Evolutionary conservation across 1,284 basidiomycete genomes (phyloP).

Genomic region (Leccinum laetum): DNA sequence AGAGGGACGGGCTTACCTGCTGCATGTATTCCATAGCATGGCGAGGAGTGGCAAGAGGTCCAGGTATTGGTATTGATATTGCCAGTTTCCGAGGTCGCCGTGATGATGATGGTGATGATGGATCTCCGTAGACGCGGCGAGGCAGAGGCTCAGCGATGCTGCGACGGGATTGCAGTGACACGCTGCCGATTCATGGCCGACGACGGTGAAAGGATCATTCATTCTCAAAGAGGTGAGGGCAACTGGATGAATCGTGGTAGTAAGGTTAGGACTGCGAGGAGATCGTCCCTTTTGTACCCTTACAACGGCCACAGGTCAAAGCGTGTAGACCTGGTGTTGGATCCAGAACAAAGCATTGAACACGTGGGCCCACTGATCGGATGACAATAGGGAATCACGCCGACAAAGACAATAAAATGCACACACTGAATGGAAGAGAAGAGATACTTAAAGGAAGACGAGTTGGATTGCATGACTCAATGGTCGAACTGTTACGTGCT

Average conservation of each 20-base stretch:
- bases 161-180: not conserved
- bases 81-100: not conserved
- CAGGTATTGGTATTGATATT: constrained; percentile 45
- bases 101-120: not conserved
- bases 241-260: not conserved
- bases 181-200: not conserved
- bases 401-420: constrained; percentile 1
- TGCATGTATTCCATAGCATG: constrained; percentile 74
- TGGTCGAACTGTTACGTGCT: constrained; percentile 23
- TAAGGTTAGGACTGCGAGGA: not conserved
- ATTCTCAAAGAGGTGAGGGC: constrained; percentile 1
- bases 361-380: constrained; percentile 1
- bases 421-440: not conserved
- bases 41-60: constrained; percentile 75
- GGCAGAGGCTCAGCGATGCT: not conserved
- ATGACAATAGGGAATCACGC: not conserved
- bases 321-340: not conserved
- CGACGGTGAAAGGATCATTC: not conserved
- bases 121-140: not conserved
- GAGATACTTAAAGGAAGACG: not conserved
- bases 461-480: constrained; percentile 12
- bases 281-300: constrained; percentile 10
- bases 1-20: constrained; percentile 46
- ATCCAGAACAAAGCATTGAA: not conserved
- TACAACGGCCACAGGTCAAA: not conserved